Percentiles rank a stretch among this genome's conserved stretches.
Conservation (phyloP, 2,329 filamentous ascomycete species). For the Apiospora sp. region DNA sequence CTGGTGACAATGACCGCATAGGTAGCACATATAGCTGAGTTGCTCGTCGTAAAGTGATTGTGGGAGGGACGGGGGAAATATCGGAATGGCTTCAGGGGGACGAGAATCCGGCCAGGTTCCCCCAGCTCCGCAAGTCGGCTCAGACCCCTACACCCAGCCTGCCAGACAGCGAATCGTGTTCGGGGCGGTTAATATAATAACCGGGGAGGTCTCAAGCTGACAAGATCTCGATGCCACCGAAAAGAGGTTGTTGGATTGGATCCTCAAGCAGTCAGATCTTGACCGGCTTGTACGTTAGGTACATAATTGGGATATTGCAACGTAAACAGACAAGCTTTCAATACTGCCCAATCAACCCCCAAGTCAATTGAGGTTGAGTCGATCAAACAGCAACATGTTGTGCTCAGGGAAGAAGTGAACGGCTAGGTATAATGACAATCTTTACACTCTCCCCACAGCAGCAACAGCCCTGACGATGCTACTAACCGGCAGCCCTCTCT, state of each 20-base stretch:
- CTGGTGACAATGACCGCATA: too few relatives aligned
- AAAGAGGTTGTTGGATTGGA: neutral
- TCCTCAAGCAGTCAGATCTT: slow-evolving; percentile 5
- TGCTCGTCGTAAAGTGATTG: slow-evolving; percentile 1
- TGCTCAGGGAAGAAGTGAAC: neutral
- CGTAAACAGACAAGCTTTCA: neutral
- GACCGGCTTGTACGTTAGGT: neutral
- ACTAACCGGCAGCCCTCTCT: neutral
- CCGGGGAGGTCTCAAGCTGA: slow-evolving; percentile 11
- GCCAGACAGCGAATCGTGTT: slow-evolving; percentile 18
- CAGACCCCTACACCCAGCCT: slow-evolving; percentile 1
- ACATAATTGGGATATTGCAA: neutral
- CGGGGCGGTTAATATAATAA: slow-evolving; percentile 18
- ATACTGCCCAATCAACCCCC: neutral
- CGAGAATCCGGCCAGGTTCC: slow-evolving; percentile 8
- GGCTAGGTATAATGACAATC: neutral
- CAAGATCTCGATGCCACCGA: slow-evolving; percentile 12
- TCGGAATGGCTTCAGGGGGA: slow-evolving; percentile 14
- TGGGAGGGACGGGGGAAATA: neutral
- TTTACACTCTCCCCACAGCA: neutral
- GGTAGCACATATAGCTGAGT: neutral
- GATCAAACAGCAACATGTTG: neutral
- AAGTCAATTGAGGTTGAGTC: neutral
- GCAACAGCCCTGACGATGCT: slow-evolving; percentile 3
- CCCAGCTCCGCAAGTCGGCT: slow-evolving; percentile 11